phyloP scores from a whole-genome alignment of 202 grass and related monocot genomes.

The Dendrocalamus latiflorus region DNA sequence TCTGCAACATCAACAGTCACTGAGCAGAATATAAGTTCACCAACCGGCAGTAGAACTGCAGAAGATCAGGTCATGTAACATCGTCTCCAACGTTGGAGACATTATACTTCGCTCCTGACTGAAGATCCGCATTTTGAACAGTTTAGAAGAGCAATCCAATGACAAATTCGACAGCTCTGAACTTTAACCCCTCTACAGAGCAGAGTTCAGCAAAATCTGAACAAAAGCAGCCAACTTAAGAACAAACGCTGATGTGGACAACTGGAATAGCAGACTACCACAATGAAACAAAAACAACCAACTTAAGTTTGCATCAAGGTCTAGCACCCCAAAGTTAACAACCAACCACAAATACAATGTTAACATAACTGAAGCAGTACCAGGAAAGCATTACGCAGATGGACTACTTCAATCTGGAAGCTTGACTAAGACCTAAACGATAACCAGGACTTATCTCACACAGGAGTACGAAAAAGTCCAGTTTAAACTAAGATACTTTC shows the following conservation, averaged over 20 bases:
- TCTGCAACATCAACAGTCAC: neutral
- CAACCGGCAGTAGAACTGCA: neutral
- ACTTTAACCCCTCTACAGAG: neutral
- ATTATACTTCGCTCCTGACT: neutral
- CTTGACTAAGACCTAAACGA: slow-evolving; percentile 35
- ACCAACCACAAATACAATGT: slow-evolving; percentile 10
- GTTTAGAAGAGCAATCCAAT: neutral
- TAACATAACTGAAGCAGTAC: slow-evolving; percentile 24
- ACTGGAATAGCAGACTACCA: neutral
- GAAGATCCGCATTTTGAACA: neutral
- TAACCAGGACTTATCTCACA: slow-evolving; percentile 22
- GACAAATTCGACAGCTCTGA: too few species aligned
- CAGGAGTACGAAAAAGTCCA: neutral
- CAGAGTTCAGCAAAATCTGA: neutral
- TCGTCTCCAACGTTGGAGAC: neutral
- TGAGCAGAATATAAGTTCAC: neutral
- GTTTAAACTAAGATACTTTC: slow-evolving; percentile 40
- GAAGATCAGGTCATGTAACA: neutral
- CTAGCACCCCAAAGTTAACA: slow-evolving; percentile 11
- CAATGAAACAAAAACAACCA: slow-evolving; percentile 14
- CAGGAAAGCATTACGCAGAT: slow-evolving; percentile 38
- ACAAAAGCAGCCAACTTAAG: neutral
- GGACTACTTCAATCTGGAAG: slow-evolving; percentile 15
- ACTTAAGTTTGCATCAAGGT: slow-evolving; percentile 19
- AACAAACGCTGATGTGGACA: neutral